Percentiles rank a stretch among this genome's conserved stretches.
Conservation (phyloP, 768 basidiomycete genomes). For the Mycena venus region DNA sequence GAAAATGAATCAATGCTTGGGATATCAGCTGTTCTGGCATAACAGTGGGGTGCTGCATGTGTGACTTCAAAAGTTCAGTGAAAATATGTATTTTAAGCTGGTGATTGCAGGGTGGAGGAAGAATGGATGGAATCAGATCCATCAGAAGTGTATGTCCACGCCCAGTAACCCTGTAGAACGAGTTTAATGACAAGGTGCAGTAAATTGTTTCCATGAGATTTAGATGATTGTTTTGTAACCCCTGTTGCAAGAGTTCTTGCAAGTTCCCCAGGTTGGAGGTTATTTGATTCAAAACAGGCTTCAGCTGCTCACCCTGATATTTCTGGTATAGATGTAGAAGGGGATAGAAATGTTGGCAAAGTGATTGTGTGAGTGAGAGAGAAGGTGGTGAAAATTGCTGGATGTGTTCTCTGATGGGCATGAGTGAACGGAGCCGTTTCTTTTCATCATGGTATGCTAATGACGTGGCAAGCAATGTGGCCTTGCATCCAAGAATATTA, state of each 20-base stretch:
- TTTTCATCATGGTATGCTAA: neutral
- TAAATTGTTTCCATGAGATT: neutral
- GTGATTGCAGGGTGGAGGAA: neutral
- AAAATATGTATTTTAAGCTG: neutral
- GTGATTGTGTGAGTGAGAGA: neutral
- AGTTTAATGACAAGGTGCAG: neutral
- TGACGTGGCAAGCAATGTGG: neutral
- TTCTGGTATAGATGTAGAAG: neutral
- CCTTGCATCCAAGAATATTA: neutral
- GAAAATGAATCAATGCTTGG: neutral
- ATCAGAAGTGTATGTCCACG: neutral
- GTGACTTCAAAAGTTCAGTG: neutral
- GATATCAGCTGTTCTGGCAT: neutral
- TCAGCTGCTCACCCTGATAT: too few relatives aligned
- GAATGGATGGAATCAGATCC: neutral
- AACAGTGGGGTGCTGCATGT: neutral
- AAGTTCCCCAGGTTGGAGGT: neutral
- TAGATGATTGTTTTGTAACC: neutral
- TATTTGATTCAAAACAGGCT: neutral
- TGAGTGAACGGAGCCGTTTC: neutral
- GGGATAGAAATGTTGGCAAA: neutral
- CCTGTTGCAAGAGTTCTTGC: neutral
- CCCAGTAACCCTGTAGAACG: neutral
- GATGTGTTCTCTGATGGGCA: neutral
- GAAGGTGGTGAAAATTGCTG: too few relatives aligned